These are phyloP conservation scores for Solanum peruvianum DNA, from an alignment of 257 asterid genomes.

Conservation along the genomic window DNA sequence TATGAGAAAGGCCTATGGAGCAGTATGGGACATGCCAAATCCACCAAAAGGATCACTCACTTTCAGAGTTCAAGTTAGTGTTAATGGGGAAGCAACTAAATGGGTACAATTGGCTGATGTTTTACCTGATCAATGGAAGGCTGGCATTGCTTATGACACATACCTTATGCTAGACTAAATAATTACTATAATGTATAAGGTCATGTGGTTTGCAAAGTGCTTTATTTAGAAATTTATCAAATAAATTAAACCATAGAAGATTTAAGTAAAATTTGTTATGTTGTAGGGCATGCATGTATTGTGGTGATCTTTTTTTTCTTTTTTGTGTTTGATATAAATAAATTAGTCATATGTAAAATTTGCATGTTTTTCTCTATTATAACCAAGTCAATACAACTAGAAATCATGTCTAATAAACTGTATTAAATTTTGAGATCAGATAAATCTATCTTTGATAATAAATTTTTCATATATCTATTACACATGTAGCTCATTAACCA, in stretches of 20 bases:
- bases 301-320: too few relatives aligned
- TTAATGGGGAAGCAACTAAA: conserved; percentile 11
- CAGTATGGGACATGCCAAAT: conserved; percentile 44
- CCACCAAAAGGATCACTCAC: conserved; percentile 45
- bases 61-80: conserved; percentile 26
- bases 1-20: conserved; percentile 56
- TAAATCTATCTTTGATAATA: too few relatives aligned
- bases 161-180: conserved; percentile 28
- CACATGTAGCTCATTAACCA: neutral
- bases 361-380: neutral
- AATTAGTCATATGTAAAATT: neutral
- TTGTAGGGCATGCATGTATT: neutral
- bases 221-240: neutral
- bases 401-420: neutral
- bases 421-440: neutral
- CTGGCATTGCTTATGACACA: conserved; percentile 59
- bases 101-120: conserved; percentile 33
- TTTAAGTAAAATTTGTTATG: neutral
- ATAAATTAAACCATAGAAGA: neutral
- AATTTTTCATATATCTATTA: neutral
- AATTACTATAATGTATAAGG: neutral
- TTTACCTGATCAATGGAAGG: conserved; percentile 54
- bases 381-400: neutral
- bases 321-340: neutral
- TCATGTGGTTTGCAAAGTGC: neutral